phyloP scores from a whole-genome alignment of 2,329 filamentous ascomycete genomes.

The Teratosphaeria epicoccoides region DNA sequence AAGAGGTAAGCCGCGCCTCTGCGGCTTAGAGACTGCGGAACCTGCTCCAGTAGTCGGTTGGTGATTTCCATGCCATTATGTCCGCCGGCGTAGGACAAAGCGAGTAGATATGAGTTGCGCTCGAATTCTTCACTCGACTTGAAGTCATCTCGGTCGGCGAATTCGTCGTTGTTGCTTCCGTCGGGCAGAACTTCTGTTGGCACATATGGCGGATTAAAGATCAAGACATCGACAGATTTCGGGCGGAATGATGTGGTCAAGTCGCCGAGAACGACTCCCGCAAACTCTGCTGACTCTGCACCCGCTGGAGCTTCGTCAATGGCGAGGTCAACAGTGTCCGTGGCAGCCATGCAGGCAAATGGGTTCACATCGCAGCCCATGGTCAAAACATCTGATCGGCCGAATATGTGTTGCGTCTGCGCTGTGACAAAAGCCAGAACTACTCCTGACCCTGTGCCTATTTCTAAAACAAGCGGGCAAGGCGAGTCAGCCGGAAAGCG shows the following conservation, averaged over 20 bases:
- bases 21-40: slow-evolving; percentile 53
- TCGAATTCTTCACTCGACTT: slow-evolving; percentile 45
- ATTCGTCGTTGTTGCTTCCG: not conserved
- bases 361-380: slow-evolving; percentile 76
- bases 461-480: slow-evolving; percentile 59
- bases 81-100: slow-evolving; percentile 82
- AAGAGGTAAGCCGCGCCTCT: slow-evolving; percentile 80
- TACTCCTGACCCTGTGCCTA: slow-evolving; percentile 86
- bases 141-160: slow-evolving; percentile 8
- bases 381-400: slow-evolving; percentile 57
- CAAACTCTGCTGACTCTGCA: slow-evolving; percentile 34
- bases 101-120: slow-evolving; percentile 70
- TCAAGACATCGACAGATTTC: slow-evolving; percentile 62
- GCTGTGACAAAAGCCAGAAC: slow-evolving; percentile 82
- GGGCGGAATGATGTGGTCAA: slow-evolving; percentile 52
- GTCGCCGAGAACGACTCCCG: slow-evolving; percentile 61
- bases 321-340: slow-evolving; percentile 52
- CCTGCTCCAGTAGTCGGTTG: slow-evolving; percentile 58
- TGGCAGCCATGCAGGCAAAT: slow-evolving; percentile 69
- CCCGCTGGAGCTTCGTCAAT: slow-evolving; percentile 22
- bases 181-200: slow-evolving; percentile 65
- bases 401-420: slow-evolving; percentile 62
- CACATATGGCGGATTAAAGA: slow-evolving; percentile 97
- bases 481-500: slow-evolving; percentile 42
- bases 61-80: slow-evolving; percentile 90